A percentile compares a stretch with the other conserved stretches of the same genome.
phyloP scores from a whole-genome alignment of 306 rosid genomes.

The Psophocarpus tetragonolobus region DNA sequence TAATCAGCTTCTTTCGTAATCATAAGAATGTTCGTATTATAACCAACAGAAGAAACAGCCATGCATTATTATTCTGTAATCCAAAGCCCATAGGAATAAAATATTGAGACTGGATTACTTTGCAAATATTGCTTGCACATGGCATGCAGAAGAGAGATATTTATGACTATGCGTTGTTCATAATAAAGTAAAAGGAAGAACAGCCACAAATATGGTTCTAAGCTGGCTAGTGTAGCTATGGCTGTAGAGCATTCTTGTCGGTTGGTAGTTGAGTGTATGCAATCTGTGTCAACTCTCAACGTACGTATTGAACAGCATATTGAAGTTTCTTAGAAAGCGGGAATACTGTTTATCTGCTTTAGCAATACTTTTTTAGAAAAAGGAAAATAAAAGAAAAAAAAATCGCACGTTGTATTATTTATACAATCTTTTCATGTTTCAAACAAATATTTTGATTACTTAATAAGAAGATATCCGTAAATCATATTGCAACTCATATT shows the following conservation, averaged over 20 bases:
- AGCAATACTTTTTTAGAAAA: not conserved
- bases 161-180: slow-evolving; percentile 3
- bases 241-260: slow-evolving; percentile 36
- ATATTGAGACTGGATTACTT: not conserved
- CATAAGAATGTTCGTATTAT: not conserved
- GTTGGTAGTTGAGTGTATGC: slow-evolving; percentile 41
- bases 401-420: not conserved
- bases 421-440: no score
- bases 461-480: no score
- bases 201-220: not conserved
- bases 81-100: not conserved
- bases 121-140: slow-evolving; percentile 33
- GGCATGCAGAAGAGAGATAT: not conserved
- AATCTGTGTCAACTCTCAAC: slow-evolving; percentile 31
- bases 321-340: slow-evolving; percentile 18
- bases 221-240: not conserved
- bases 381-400: not conserved
- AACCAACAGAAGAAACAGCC: slow-evolving; percentile 29
- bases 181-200: not conserved
- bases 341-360: not conserved
- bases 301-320: slow-evolving; percentile 7
- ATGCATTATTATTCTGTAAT: not conserved
- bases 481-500: no score
- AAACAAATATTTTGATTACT: no score
- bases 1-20: slow-evolving; percentile 2